Conservation (phyloP, 1,284 basidiomycete species). For the Chondrostereum purpureum region DNA sequence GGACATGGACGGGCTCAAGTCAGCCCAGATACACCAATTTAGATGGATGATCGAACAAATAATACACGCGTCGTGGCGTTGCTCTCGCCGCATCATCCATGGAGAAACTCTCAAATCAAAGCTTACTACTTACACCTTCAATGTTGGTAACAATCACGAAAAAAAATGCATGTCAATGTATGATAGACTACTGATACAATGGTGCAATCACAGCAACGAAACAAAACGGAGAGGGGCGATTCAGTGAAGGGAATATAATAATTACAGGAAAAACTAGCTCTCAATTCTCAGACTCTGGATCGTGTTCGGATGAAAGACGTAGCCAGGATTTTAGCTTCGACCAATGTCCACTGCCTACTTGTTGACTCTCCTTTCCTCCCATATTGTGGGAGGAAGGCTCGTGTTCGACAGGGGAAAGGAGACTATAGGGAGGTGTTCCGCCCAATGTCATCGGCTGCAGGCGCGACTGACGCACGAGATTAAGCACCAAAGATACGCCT, state of each 20-base stretch:
- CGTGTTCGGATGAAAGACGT: background rate
- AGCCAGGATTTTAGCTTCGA: background rate
- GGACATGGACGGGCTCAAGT: background rate
- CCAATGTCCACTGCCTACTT: background rate
- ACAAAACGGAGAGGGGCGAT: background rate
- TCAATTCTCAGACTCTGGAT: background rate
- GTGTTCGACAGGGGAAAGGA: background rate
- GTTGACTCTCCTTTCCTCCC: background rate
- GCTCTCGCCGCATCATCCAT: no score
- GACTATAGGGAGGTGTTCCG: conserved; percentile 11
- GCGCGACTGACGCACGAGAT: conserved; percentile 68
- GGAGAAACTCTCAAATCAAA: no score
- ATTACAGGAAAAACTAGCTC: no score
- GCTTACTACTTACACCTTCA: no score
- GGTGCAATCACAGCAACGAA: background rate
- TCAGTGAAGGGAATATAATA: background rate
- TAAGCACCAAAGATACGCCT: conserved; percentile 69
- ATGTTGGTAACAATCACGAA: no score
- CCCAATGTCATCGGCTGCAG: conserved; percentile 62
- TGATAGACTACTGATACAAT: conserved; percentile 8
- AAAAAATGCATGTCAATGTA: no score
- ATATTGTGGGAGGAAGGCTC: background rate
- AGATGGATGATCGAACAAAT: background rate
- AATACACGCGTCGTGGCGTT: background rate
- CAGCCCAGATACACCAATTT: background rate